Base-by-base conservation (phyloP, 2,329 filamentous ascomycete genomes). In the Colletotrichum truncatum region DNA sequence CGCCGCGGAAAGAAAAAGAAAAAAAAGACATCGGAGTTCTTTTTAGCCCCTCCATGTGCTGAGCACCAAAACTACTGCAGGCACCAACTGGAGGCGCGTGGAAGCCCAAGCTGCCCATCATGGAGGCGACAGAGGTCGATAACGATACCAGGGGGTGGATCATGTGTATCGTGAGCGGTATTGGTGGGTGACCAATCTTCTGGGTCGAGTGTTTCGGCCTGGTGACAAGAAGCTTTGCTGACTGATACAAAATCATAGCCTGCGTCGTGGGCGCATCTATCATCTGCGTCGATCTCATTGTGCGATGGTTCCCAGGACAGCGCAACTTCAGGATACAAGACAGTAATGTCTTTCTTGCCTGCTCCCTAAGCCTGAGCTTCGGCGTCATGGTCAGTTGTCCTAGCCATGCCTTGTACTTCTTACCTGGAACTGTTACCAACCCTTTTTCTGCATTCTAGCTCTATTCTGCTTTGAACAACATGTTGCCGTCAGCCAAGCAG, bases 121-220 rank as follows among this genome's bases (percentile, higher is more conserved):
- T 84, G 80, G 76, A 76, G 57, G 70, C 69, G 60, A 71, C 70
- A 53, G 77, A 72, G 34, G 74, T 91, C 69, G 85, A 89, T 75
- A 96, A 95, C 81, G 95, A 98, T 81, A 91, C 91, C 68, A 89
- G 94, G 69, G 95, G 96, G 73, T 98, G 95, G 95, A 91, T 98
- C 71, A 93, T 98, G 92, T 90, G 86, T 73, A 84, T 94, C 69
- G 93, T 94, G 78, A 97, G 94, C 74, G 89, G 94, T 58, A 79
- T 89, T 68, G 88, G 88, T 90, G 72, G 63, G 85, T 82, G 64
- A 64, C 16, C 28, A 21, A 18, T 16, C 12, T 38, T 18, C 34
- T 26, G 43, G 23, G 48, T 14, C 11, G n/a, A n/a, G n/a, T n/a
- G n/a, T n/a, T n/a, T n/a, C n/a, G n/a, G n/a, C 11, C 12, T 26